These are phyloP conservation scores for Shiraia sp. DNA, from an alignment of 2,329 filamentous ascomycete genomes.

Conservation along the genomic window DNA sequence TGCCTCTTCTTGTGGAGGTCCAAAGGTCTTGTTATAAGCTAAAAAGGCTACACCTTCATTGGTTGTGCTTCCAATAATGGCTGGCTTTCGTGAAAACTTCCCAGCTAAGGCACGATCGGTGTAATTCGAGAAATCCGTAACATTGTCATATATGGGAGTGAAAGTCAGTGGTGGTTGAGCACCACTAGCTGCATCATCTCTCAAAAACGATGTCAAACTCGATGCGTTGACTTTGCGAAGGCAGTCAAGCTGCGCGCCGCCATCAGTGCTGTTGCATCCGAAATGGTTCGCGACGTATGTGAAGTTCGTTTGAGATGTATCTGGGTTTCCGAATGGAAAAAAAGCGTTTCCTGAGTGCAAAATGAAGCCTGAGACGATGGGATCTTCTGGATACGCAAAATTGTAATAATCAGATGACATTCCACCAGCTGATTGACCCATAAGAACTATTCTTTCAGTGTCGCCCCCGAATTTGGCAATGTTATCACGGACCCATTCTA, in stretches of 20 bases:
- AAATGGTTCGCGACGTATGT: conserved; percentile 43
- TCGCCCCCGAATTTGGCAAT: conserved; percentile 45
- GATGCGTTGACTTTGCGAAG: conserved; percentile 37
- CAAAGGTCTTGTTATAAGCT: conserved; percentile 34
- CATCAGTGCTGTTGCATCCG: conserved; percentile 32
- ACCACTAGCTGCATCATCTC: conserved; percentile 29
- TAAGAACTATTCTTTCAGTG: conserved; percentile 43
- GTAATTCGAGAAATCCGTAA: conserved; percentile 42
- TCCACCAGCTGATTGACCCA: conserved; percentile 46
- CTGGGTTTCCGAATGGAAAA: conserved; percentile 13
- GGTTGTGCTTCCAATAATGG: conserved; percentile 42
- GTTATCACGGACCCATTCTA: conserved; percentile 48
- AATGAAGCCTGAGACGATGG: conserved; percentile 46
- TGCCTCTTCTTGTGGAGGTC: conserved; percentile 23
- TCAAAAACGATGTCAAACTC: conserved; percentile 40
- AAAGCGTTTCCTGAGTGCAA: conserved; percentile 29
- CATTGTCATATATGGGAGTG: conserved; percentile 32
- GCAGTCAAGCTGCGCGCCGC: conserved; percentile 40
- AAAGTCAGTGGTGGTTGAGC: conserved; percentile 32
- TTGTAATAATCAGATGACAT: conserved; percentile 53
- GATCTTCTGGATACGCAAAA: conserved; percentile 54
- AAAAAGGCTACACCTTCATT: conserved; percentile 42
- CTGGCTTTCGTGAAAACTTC: conserved; percentile 35
- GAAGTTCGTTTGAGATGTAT: conserved; percentile 41
- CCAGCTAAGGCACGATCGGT: conserved; percentile 33